phyloP scores from a whole-genome alignment of 169 alveolate genomes.

The Plasmodium sp. region DNA sequence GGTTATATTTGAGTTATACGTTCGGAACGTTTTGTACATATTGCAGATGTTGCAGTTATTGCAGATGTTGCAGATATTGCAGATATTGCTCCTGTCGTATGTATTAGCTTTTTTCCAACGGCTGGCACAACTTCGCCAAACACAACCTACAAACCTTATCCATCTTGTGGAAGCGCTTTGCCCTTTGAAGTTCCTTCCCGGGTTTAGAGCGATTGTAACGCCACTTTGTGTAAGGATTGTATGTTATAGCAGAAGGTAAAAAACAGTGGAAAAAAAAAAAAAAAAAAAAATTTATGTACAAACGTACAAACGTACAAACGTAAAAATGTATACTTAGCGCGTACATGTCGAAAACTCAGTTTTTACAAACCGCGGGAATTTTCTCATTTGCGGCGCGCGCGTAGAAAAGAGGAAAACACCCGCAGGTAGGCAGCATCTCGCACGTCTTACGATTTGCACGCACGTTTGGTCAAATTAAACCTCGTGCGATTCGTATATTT shows the following conservation, averaged over 20 bases:
- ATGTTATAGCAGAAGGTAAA: neutral
- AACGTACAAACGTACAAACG: neutral
- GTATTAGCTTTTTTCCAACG: neutral
- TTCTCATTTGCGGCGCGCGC: neutral
- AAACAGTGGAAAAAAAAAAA: neutral
- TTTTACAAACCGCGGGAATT: neutral
- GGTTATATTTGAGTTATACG: neutral
- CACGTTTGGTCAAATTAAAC: neutral
- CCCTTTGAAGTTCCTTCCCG: neutral
- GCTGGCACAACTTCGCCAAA: neutral
- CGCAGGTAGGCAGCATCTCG: neutral
- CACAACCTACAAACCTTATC: neutral
- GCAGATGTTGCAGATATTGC: neutral
- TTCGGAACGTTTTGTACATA: neutral
- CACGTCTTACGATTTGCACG: neutral
- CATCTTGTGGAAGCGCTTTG: neutral
- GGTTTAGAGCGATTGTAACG: neutral
- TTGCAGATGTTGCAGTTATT: neutral
- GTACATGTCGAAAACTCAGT: neutral
- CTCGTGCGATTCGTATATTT: neutral
- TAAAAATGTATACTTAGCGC: neutral
- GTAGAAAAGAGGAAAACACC: neutral
- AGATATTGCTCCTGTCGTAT: neutral
- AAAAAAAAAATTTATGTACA: neutral
- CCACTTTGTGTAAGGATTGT: neutral